A percentile compares a stretch with the other conserved stretches of the same genome.
Conservation (phyloP, 306 rosid genomes). For the Quercus alba region DNA sequence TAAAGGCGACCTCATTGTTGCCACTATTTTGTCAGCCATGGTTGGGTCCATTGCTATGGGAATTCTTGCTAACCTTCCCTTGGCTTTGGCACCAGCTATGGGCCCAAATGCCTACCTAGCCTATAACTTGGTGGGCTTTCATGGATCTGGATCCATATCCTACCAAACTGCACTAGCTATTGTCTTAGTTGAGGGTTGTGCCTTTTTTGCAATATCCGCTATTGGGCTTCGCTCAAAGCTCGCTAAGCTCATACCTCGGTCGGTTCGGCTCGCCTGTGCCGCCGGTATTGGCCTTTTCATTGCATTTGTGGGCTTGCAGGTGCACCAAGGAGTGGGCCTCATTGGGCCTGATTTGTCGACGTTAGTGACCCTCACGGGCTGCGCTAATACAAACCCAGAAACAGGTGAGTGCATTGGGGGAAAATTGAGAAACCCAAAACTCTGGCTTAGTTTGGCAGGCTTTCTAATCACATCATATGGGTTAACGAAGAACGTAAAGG, state of each 20-base stretch:
- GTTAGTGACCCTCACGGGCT: constrained; percentile 68
- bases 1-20: constrained; percentile 77
- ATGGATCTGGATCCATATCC: constrained; percentile 64
- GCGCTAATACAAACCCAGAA: constrained; percentile 41
- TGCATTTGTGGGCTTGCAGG: constrained; percentile 87
- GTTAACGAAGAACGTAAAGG: constrained; percentile 63
- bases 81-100: constrained; percentile 93
- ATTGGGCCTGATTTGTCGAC: constrained; percentile 74
- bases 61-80: constrained; percentile 69
- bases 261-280: constrained; percentile 67
- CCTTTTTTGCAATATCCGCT: constrained; percentile 59
- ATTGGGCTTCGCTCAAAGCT: constrained; percentile 78
- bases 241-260: constrained; percentile 64
- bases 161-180: constrained; percentile 73
- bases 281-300: constrained; percentile 95
- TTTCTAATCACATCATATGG: constrained; percentile 65
- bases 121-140: constrained; percentile 79
- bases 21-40: constrained; percentile 71
- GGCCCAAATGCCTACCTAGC: constrained; percentile 87
- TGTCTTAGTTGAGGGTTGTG: constrained; percentile 58
- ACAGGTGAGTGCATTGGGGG: constrained; percentile 84
- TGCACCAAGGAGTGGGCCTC: constrained; percentile 70
- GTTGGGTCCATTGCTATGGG: constrained; percentile 79
- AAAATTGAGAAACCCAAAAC: constrained; percentile 57
- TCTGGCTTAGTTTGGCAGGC: constrained; percentile 77